These are phyloP conservation scores for Hypoxylon sp. DNA, from an alignment of 2,329 filamentous ascomycete species.

Conservation along the genomic window DNA sequence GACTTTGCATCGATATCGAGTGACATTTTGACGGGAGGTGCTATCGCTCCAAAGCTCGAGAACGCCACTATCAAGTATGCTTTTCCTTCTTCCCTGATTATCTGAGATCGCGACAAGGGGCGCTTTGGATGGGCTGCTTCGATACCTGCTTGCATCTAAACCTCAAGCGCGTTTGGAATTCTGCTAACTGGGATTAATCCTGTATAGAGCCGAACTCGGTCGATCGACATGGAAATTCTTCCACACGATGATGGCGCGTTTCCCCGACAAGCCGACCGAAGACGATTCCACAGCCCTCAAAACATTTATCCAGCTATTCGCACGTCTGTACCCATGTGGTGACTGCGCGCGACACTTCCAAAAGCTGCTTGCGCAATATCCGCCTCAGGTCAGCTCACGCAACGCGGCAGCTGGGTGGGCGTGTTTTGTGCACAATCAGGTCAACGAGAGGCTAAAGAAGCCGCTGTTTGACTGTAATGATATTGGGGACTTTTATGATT, in stretches of 20 bases:
- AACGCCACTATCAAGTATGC: conserved; percentile 78
- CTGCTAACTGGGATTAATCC: conserved; percentile 4
- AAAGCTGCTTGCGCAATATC: conserved; percentile 66
- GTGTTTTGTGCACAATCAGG: conserved; percentile 73
- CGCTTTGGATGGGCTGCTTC: neutral
- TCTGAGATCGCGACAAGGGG: neutral
- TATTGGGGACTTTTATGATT: conserved; percentile 76
- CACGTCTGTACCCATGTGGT: conserved; percentile 74
- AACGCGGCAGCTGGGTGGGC: conserved; percentile 73
- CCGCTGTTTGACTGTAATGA: conserved; percentile 70
- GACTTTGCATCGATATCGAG: conserved; percentile 56
- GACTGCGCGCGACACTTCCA: conserved; percentile 76
- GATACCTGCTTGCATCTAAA: neutral
- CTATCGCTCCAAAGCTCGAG: conserved; percentile 81
- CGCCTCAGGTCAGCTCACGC: conserved; percentile 70
- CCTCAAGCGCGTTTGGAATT: neutral
- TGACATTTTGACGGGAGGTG: conserved; percentile 68
- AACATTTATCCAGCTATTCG: conserved; percentile 72
- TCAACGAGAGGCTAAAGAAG: conserved; percentile 71
- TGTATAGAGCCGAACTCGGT: conserved; percentile 67
- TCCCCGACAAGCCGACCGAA: conserved; percentile 69
- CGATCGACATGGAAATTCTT: conserved; percentile 75
- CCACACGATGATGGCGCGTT: conserved; percentile 75
- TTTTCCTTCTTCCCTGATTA: conserved; percentile 18
- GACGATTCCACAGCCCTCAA: conserved; percentile 70